Evolutionary conservation across 345 rosid genomes (phyloP).

Genomic region (Eucalyptus pauciflora): DNA sequence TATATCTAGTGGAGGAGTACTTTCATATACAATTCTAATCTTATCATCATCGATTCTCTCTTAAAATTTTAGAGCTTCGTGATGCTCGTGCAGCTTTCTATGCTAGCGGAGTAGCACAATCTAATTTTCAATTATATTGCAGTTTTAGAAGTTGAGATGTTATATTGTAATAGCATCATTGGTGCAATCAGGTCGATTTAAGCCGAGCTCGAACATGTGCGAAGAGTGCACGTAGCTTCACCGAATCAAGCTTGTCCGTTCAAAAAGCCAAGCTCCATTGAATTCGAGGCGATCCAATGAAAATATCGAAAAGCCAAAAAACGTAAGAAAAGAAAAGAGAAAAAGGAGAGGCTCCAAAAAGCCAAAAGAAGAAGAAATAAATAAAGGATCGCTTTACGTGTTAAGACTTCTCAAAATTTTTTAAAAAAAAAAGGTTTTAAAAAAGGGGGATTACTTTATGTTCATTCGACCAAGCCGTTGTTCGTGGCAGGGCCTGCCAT

Average conservation of each 20-base stretch:
- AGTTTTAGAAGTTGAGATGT: not conserved
- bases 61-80: not conserved
- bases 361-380: no score
- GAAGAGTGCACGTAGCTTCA: not conserved
- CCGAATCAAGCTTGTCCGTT: not conserved
- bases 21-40: not conserved
- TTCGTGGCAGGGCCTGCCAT: not conserved
- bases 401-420: not conserved
- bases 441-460: not conserved
- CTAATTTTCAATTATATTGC: not conserved
- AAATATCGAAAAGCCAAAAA: not conserved
- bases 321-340: no score
- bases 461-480: not conserved
- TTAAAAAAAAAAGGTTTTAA: no score
- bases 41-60: not conserved
- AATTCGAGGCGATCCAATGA: rapidly evolving
- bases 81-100: not conserved
- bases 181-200: not conserved
- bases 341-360: not conserved
- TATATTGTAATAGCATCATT: not conserved
- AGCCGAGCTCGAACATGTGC: rapidly evolving
- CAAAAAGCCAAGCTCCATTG: not conserved
- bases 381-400: not conserved
- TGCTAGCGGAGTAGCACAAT: rapidly evolving
- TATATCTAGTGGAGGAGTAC: no score